Evolutionary conservation across 2,329 filamentous ascomycete genomes (phyloP).

Genomic region (Eurotiales sp.): DNA sequence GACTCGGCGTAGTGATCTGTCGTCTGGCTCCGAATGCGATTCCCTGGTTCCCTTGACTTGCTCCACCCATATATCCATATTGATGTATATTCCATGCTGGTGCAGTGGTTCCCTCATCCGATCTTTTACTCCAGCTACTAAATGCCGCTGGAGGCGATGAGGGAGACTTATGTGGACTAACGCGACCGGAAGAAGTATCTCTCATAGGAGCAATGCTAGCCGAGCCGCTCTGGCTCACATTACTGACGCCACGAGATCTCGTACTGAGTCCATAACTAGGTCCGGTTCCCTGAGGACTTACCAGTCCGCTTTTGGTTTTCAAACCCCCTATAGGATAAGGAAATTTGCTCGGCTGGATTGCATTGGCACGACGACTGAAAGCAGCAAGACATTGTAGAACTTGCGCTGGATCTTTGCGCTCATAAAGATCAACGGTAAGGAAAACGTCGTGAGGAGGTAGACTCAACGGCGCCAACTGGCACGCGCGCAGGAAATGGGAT

Average conservation of each 20-base stretch:
- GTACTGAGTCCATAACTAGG: not conserved
- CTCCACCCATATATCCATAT: constrained; percentile 97
- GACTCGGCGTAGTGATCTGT: constrained; percentile 83
- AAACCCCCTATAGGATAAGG: constrained; percentile 68
- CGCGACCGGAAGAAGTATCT: constrained; percentile 42
- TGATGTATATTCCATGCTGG: constrained; percentile 99
- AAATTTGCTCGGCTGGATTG: constrained; percentile 69
- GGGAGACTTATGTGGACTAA: constrained; percentile 56
- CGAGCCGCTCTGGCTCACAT: constrained; percentile 39
- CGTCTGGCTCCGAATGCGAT: constrained; percentile 87
- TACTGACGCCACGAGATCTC: constrained; percentile 13
- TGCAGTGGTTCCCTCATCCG: constrained; percentile 72
- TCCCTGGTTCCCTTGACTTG: constrained; percentile 91
- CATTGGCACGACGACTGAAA: constrained; percentile 82
- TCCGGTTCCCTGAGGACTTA: constrained; percentile 69
- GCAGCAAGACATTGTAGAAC: constrained; percentile 88
- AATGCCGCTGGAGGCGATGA: constrained; percentile 49
- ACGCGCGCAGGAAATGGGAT: constrained; percentile 86
- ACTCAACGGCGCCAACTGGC: constrained; percentile 77
- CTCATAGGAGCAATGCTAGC: constrained; percentile 42
- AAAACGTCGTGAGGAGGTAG: constrained; percentile 93
- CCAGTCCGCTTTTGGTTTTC: constrained; percentile 55
- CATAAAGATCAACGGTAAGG: constrained; percentile 93
- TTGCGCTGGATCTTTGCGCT: constrained; percentile 92
- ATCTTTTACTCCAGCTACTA: constrained; percentile 86